A percentile compares a stretch with the other conserved stretches of the same genome.
Evolutionary conservation across 2,329 filamentous ascomycete species (phyloP).

Genomic region (Diaporthe caulivora): DNA sequence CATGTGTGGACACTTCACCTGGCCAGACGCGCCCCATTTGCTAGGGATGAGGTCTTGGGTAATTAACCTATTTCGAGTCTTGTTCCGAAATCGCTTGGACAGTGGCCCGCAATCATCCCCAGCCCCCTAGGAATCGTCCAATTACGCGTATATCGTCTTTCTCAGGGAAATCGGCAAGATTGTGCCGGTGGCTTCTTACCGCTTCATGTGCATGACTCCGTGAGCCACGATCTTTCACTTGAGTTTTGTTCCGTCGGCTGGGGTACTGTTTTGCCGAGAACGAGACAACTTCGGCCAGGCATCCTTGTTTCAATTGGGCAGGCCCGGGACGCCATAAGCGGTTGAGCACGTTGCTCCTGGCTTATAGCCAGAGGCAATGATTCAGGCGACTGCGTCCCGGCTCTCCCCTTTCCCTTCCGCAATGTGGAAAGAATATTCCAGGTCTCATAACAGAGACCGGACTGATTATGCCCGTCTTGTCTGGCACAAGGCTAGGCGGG

Average conservation of each 20-base stretch:
- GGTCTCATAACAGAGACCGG: neutral
- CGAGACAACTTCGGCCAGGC: neutral
- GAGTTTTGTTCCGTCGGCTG: neutral
- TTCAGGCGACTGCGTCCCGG: constrained; percentile 9
- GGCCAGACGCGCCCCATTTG: neutral
- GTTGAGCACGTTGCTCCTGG: constrained; percentile 14
- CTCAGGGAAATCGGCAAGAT: neutral
- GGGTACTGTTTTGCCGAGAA: no score
- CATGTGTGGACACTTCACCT: neutral
- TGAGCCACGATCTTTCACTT: neutral
- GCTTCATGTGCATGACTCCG: neutral
- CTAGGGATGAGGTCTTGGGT: neutral
- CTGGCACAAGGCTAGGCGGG: neutral
- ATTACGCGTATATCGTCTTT: no score
- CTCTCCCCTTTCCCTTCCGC: neutral
- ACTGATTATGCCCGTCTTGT: neutral
- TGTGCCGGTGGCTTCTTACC: neutral
- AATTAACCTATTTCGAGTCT: neutral
- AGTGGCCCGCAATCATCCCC: neutral
- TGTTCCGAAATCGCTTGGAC: neutral
- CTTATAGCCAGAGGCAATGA: neutral
- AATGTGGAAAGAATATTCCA: no score
- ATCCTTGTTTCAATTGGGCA: constrained; percentile 2
- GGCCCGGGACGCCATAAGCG: neutral
- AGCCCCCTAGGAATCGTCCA: neutral